Conservation (phyloP, 2,329 filamentous ascomycete species). For the Emmonsiellopsis sp. region DNA sequence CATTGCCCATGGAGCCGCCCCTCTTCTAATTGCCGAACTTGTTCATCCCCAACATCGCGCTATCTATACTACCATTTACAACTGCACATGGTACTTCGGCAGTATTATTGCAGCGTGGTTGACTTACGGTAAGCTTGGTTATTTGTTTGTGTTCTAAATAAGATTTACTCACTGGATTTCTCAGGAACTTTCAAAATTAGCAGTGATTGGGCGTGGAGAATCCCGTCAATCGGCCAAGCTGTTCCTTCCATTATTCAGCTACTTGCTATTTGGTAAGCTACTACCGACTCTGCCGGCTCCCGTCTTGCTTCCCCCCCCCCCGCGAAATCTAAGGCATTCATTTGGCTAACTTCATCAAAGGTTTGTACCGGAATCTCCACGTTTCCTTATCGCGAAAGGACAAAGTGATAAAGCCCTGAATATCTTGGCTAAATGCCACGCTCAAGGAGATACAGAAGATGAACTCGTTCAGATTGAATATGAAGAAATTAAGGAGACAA, state of each 20-base stretch:
- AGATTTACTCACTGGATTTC: neutral
- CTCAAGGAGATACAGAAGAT: constrained; percentile 30
- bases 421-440: constrained; percentile 28
- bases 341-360: neutral
- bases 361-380: constrained; percentile 57
- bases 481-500: constrained; percentile 35
- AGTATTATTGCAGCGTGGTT: constrained; percentile 36
- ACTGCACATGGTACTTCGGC: constrained; percentile 36
- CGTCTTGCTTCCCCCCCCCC: neutral
- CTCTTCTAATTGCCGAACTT: constrained; percentile 21
- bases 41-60: constrained; percentile 21
- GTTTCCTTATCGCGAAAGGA: constrained; percentile 34
- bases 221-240: constrained; percentile 49
- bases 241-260: constrained; percentile 48
- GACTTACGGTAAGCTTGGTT: constrained; percentile 22
- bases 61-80: constrained; percentile 18
- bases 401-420: constrained; percentile 20
- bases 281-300: neutral
- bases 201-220: constrained; percentile 36
- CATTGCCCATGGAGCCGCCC: constrained; percentile 19
- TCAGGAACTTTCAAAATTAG: constrained; percentile 22
- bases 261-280: constrained; percentile 36
- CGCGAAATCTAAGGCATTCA: neutral
- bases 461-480: constrained; percentile 16
- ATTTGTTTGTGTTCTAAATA: neutral